Percentiles rank a stretch among this genome's conserved stretches.
These are phyloP conservation scores for Linum trigynum DNA, from an alignment of 345 rosid genomes.

Conservation along the genomic window DNA sequence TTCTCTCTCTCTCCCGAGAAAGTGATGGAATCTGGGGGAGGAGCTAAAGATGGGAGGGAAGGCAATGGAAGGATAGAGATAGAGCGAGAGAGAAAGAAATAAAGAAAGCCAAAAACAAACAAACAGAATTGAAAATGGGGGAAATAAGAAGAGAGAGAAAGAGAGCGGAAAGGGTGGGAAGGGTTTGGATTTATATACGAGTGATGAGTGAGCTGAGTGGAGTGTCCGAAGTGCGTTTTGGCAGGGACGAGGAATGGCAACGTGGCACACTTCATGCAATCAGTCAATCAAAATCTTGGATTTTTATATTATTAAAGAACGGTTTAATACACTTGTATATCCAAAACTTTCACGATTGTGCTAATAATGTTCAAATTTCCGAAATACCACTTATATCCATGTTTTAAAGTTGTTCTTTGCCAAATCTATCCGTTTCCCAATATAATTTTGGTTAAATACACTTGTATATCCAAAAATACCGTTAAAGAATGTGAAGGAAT, in stretches of 20 bases:
- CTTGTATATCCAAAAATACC: no score
- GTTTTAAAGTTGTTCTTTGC: no score
- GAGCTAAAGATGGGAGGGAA: conserved; percentile 23
- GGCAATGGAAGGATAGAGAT: no score
- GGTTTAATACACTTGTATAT: no score
- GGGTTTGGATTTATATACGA: not conserved
- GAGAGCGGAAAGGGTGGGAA: conserved; percentile 3
- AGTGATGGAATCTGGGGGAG: conserved; percentile 22
- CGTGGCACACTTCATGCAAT: conserved; percentile 46
- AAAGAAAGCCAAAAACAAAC: not conserved
- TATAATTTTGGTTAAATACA: no score
- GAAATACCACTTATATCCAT: no score
- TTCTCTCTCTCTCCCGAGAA: conserved; percentile 22
- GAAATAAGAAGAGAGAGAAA: not conserved
- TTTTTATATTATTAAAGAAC: no score
- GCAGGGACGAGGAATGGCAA: conserved; percentile 30
- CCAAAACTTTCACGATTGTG: no score
- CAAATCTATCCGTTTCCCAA: no score
- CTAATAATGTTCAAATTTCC: no score
- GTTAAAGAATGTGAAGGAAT: no score
- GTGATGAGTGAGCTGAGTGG: not conserved
- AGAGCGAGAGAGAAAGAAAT: not conserved
- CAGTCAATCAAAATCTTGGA: not conserved
- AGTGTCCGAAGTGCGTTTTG: conserved; percentile 5
- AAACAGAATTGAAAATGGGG: not conserved